Conservation (phyloP, 148 eudicot genomes). For the Gaultheria prostrata region DNA sequence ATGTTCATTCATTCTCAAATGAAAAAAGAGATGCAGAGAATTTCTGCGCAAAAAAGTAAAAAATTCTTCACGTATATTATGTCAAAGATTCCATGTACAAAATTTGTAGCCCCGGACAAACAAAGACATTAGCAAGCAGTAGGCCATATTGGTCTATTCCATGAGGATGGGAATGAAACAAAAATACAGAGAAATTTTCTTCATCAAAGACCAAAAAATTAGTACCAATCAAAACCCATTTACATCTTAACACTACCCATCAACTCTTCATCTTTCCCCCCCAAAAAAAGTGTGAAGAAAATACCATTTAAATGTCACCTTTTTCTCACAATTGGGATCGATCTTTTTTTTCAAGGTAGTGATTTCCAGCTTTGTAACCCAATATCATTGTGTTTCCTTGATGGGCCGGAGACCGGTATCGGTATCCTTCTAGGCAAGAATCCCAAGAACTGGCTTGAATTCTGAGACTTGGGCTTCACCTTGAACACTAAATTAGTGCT, state of each 20-base stretch:
- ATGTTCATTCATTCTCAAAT: background rate
- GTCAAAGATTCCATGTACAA: background rate
- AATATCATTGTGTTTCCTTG: conserved; percentile 73
- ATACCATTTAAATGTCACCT: conserved; percentile 17
- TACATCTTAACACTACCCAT: background rate
- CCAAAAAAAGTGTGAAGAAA: background rate
- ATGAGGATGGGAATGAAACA: conserved; percentile 13
- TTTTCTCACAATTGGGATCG: background rate
- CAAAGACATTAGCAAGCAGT: background rate
- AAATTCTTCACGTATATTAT: background rate
- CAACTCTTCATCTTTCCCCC: background rate
- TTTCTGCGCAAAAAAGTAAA: background rate
- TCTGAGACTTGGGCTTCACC: conserved; percentile 20
- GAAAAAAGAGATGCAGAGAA: background rate
- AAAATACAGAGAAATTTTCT: background rate
- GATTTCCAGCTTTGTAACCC: conserved; percentile 56
- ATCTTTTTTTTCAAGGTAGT: conserved; percentile 33
- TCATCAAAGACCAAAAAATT: conserved; percentile 11
- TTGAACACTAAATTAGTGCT: conserved; percentile 34
- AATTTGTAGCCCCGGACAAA: background rate
- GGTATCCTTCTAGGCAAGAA: conserved; percentile 58
- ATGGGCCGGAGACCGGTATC: conserved; percentile 65
- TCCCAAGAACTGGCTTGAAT: conserved; percentile 48
- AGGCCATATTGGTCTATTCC: background rate
- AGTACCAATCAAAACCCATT: conserved; percentile 13